Evolutionary conservation across 306 rosid genomes (phyloP).

Genomic region (Glycine soja): DNA sequence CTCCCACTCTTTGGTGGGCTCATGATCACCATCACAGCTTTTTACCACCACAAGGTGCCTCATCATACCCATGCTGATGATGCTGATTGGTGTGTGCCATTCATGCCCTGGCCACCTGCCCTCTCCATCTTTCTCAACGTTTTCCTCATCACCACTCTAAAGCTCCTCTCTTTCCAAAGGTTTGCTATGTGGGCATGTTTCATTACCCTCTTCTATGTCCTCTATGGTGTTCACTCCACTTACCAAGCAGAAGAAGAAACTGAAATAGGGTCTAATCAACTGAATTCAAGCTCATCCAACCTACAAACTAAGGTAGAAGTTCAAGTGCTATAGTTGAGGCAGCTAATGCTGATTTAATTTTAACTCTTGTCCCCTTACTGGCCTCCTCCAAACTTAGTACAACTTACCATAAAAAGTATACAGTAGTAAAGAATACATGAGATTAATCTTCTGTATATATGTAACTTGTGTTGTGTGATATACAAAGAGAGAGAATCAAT

Average conservation of each 20-base stretch:
- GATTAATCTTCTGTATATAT: background rate
- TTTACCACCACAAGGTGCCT: constrained; percentile 67
- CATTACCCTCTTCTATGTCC: constrained; percentile 76
- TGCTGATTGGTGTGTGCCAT: constrained; percentile 72
- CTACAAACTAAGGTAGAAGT: constrained; percentile 59
- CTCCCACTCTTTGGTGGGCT: constrained; percentile 59
- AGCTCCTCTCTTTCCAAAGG: constrained; percentile 63
- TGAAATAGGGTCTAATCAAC: constrained; percentile 50
- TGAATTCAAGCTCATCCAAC: constrained; percentile 47
- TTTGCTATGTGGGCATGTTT: constrained; percentile 78
- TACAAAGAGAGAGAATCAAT: background rate
- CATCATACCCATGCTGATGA: constrained; percentile 2
- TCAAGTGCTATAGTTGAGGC: constrained; percentile 53
- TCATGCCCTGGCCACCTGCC: constrained; percentile 96
- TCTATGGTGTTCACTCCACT: constrained; percentile 91
- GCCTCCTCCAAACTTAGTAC: background rate
- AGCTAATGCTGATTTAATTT: too few species aligned
- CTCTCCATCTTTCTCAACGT: constrained; percentile 80
- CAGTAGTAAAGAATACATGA: background rate
- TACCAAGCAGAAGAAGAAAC: constrained; percentile 78
- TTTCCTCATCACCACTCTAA: constrained; percentile 76
- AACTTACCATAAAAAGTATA: background rate
- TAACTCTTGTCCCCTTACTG: too few species aligned
- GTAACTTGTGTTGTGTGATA: background rate
- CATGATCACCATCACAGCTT: constrained; percentile 59